phyloP scores from a whole-genome alignment of 2,329 filamentous ascomycete species.

The Colletotrichum limetticola region DNA sequence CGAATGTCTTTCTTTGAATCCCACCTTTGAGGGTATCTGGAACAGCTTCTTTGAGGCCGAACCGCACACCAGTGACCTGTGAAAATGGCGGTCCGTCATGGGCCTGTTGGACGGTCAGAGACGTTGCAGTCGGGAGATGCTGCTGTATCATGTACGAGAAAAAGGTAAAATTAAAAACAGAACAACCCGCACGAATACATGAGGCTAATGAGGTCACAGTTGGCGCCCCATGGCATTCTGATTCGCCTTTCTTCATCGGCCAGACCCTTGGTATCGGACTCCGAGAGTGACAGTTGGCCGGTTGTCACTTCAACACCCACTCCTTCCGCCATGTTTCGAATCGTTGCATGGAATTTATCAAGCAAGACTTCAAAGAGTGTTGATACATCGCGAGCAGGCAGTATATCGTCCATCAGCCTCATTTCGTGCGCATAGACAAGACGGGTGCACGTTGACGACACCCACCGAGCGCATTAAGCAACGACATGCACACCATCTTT shows the following conservation, averaged over 20 bases:
- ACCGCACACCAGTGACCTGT: not conserved
- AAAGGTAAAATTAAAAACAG: not conserved
- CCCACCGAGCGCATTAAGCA: slow-evolving; percentile 26
- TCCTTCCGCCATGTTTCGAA: not conserved
- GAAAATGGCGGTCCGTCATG: too few species aligned
- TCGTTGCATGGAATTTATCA: not conserved
- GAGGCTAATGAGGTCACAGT: slow-evolving; percentile 1
- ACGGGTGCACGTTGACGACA: slow-evolving; percentile 5
- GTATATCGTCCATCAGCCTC: not conserved
- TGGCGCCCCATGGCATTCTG: not conserved
- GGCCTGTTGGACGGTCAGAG: not conserved
- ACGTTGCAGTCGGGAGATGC: not conserved
- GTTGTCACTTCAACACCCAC: slow-evolving; percentile 1
- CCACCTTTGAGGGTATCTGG: not conserved
- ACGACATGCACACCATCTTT: slow-evolving; percentile 29
- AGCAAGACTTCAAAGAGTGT: not conserved
- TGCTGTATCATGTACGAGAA: not conserved
- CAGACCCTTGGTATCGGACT: not conserved
- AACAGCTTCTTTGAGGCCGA: not conserved
- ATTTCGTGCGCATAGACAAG: not conserved
- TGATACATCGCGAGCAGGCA: not conserved
- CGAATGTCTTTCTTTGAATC: not conserved
- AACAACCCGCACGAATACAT: not conserved
- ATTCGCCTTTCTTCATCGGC: not conserved
- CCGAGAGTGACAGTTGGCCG: not conserved